Base-by-base conservation (phyloP, 139 green algal species). In the Diplosphaera chodatii region DNA sequence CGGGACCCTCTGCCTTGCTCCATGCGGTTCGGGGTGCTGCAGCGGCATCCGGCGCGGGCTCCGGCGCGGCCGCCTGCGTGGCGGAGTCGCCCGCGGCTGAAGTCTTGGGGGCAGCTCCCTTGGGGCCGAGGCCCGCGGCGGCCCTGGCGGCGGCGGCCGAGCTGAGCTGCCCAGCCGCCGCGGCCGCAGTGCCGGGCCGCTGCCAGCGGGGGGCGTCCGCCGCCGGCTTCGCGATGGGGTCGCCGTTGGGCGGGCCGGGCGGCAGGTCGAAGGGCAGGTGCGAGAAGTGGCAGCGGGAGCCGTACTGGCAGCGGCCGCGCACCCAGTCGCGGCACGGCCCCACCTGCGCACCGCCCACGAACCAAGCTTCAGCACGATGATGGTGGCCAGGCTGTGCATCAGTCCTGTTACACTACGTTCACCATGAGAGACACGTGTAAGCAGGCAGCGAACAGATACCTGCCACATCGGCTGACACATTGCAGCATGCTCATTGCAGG, bases 181-280 rank as follows among this genome's bases (percentile, higher is more conserved):
- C 66, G 33, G 66, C 66, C 1, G 37, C 66, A 31, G 66, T n/a
- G 37, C 28, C 32, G 27, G 59, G 27, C 27, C 27, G 66, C 31
- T 27, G 37, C 66, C 66, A 63, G 34, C 66, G 23, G 21, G 33
- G 66, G 10, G 71, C 63, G 20, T 70, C 71, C 3, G 33, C 8
- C 23, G 71, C 40, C 16, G 71, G 71, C 4, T 64, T 29, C 28
- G 71, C 71, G 21, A 76, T 70, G 22, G 71, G 71, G 16, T 64
- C 69, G 40, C 34, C 6, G 3, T 64, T 64, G 25, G 64, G 16
- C 23, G 63, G 63, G 15, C 71, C 71, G 1, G 70, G 33, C 8
- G 73, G 80, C 22, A 85, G 69, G 40, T 85, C 68, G 65, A 85
- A 85, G 4, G 80, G 80, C 59, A 77, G 80, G 66, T 85, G 80